Conservation (phyloP, 768 basidiomycete genomes). For the Trametes meyenii region DNA sequence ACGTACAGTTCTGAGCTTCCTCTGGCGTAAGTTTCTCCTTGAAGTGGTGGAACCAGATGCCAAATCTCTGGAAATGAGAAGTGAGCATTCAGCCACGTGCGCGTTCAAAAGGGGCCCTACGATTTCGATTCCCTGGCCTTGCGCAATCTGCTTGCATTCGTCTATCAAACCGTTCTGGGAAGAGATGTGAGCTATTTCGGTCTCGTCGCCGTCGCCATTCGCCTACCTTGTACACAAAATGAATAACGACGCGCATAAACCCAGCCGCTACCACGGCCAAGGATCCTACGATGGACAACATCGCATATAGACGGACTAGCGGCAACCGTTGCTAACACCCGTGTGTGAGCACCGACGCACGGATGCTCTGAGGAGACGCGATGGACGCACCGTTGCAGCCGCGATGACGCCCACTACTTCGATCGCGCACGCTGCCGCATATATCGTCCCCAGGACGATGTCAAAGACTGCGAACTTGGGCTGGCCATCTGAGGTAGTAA, state of each 20-base stretch:
- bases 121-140: slow-evolving; percentile 35
- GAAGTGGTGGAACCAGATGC: slow-evolving; percentile 35
- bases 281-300: slow-evolving; percentile 48
- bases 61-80: slow-evolving; percentile 26
- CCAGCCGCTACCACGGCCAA: slow-evolving; percentile 54
- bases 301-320: slow-evolving; percentile 59
- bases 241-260: slow-evolving; percentile 58
- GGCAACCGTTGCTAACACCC: slow-evolving; percentile 50
- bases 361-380: neutral
- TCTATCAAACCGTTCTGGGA: slow-evolving; percentile 57
- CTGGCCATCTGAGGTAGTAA: slow-evolving; percentile 35
- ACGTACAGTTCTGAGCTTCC: slow-evolving; percentile 54
- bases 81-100: neutral
- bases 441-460: slow-evolving; percentile 62
- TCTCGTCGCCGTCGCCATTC: neutral
- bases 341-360: slow-evolving; percentile 27
- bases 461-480: slow-evolving; percentile 54
- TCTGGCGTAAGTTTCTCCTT: slow-evolving; percentile 23
- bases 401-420: slow-evolving; percentile 59
- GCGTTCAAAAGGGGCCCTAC: slow-evolving; percentile 31
- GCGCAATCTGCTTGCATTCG: slow-evolving; percentile 51
- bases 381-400: slow-evolving; percentile 49
- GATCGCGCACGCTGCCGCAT: slow-evolving; percentile 51
- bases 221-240: slow-evolving; percentile 68
- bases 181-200: neutral